Percentiles rank a stretch among this genome's conserved stretches.
Evolutionary conservation across 202 grass and related monocot species (phyloP).

Genomic region (Bolboschoenoplectus hybrid): DNA sequence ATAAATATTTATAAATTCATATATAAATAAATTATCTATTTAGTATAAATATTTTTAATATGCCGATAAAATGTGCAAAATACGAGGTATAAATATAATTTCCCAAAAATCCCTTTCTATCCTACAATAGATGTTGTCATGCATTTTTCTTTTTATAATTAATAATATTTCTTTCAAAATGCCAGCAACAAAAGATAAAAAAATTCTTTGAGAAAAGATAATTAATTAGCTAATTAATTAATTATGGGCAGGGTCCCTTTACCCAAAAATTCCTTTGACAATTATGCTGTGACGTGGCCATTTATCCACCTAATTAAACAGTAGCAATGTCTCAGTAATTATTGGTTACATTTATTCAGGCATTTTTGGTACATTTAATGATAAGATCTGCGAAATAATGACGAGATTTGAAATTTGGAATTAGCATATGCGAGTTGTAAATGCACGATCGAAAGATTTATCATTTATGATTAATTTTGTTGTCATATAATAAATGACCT

Average conservation of each 20-base stretch:
- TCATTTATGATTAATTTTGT: not conserved
- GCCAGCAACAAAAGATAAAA: not conserved
- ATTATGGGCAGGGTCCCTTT: not conserved
- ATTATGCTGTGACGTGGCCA: not conserved
- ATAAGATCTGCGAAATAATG: not conserved
- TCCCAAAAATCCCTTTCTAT: not conserved
- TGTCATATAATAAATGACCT: not conserved
- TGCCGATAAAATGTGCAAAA: too few species aligned
- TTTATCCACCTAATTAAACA: not conserved
- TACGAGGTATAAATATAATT: too few species aligned
- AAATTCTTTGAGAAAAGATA: not conserved
- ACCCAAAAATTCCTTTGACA: not conserved
- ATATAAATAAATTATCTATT: too few species aligned
- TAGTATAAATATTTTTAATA: too few species aligned
- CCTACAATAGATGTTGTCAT: not conserved
- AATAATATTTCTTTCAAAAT: not conserved
- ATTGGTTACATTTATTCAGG: not conserved
- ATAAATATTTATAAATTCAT: too few species aligned
- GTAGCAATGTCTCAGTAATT: not conserved
- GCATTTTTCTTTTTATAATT: not conserved
- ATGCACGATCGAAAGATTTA: not conserved
- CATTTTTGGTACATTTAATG: not conserved
- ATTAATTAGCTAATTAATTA: too few species aligned
- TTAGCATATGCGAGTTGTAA: constrained; percentile 4
- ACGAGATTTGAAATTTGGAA: not conserved